These are phyloP conservation scores for Asterochloris sp. DNA, from an alignment of 139 green algal genomes.

Conservation along the genomic window DNA sequence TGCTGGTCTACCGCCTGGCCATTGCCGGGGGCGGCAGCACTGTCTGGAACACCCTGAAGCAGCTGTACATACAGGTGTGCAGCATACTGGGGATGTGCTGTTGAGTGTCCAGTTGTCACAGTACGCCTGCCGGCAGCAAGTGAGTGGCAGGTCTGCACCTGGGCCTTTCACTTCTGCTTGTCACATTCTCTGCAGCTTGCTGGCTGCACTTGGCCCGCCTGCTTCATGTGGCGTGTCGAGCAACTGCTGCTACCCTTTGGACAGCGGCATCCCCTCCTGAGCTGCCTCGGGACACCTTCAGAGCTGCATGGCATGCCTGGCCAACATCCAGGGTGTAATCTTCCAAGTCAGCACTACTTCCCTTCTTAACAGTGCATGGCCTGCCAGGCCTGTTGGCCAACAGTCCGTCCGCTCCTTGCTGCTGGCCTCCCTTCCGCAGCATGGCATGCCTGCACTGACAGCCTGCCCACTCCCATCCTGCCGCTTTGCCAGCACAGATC, in stretches of 20 bases:
- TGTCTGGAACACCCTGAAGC: slow-evolving; percentile 19
- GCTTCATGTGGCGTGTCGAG: neutral
- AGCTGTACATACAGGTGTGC: slow-evolving; percentile 32
- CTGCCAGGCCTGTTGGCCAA: neutral
- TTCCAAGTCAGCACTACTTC: neutral
- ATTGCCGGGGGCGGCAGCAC: slow-evolving; percentile 12
- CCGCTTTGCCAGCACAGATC: neutral
- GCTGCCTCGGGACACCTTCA: too few relatives aligned
- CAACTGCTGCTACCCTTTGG: too few relatives aligned
- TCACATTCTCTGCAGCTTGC: neutral
- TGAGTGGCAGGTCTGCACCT: neutral
- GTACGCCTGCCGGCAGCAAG: neutral
- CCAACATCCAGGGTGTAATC: too few relatives aligned
- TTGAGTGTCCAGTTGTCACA: neutral
- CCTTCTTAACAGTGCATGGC: neutral
- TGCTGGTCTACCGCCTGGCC: slow-evolving; percentile 41
- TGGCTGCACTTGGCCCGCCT: neutral
- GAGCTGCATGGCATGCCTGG: too few relatives aligned
- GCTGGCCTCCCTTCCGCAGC: slow-evolving; percentile 1
- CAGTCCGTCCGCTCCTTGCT: neutral
- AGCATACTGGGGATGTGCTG: neutral
- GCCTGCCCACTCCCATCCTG: neutral
- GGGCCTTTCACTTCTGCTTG: neutral
- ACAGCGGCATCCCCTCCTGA: too few relatives aligned
- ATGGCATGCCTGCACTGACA: neutral